Evolutionary conservation across 805 yeast species (phyloP).

Genomic region (Metschnikowia arizonensis): DNA sequence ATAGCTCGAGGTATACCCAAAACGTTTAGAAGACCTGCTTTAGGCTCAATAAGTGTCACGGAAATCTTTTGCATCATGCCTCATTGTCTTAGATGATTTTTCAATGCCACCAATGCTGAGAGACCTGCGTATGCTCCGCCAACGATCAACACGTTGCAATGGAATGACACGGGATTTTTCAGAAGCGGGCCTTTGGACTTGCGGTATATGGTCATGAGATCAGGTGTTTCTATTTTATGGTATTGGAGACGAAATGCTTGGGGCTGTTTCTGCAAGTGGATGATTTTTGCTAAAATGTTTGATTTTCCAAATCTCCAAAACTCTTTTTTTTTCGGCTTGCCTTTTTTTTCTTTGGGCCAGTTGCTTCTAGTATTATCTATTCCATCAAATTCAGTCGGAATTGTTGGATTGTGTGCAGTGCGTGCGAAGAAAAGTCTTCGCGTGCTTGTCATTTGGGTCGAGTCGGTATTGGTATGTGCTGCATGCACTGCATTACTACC

Average conservation of each 20-base stretch:
- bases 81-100: slow-evolving; percentile 22
- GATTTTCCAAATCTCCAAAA: not conserved
- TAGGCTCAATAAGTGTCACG: slow-evolving; percentile 38
- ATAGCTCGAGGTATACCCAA: slow-evolving; percentile 39
- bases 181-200: slow-evolving; percentile 11
- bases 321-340: not conserved
- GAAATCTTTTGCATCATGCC: slow-evolving; percentile 18
- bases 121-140: slow-evolving; percentile 44
- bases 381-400: slow-evolving; percentile 2
- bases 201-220: slow-evolving; percentile 5
- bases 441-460: not conserved
- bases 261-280: not conserved
- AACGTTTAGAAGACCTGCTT: slow-evolving; percentile 37
- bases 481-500: no score
- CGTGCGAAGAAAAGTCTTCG: slow-evolving; percentile 5
- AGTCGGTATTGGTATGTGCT: not conserved
- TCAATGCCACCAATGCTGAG: slow-evolving; percentile 30
- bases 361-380: slow-evolving; percentile 2
- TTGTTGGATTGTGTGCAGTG: slow-evolving; percentile 4
- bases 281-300: not conserved
- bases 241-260: not conserved
- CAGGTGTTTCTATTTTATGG: not conserved
- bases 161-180: slow-evolving; percentile 17
- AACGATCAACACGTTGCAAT: slow-evolving; percentile 35
- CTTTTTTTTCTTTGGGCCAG: not conserved